Conservation (phyloP, 768 basidiomycete species). For the Dentipellis fragilis region DNA sequence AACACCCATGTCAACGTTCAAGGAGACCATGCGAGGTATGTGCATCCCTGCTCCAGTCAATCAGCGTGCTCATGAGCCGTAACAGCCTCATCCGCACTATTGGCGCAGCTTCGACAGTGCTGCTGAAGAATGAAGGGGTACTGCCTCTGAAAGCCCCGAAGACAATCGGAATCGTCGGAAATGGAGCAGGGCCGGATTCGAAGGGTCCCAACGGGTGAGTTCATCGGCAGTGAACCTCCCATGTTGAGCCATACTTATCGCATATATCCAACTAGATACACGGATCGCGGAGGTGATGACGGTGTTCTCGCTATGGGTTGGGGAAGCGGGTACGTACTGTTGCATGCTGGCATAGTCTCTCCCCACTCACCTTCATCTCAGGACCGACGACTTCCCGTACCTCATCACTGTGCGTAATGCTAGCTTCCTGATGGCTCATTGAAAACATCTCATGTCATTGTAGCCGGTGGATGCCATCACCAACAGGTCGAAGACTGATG, state of each 20-base stretch:
- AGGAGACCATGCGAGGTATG: constrained; percentile 19
- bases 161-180: constrained; percentile 48
- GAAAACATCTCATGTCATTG: not conserved
- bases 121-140: constrained; percentile 48
- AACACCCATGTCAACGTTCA: constrained; percentile 29
- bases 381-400: constrained; percentile 3
- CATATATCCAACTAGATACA: constrained; percentile 20
- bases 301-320: constrained; percentile 57
- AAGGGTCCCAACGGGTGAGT: constrained; percentile 42
- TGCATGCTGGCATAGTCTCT: not conserved
- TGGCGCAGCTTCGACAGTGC: constrained; percentile 50
- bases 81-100: constrained; percentile 38
- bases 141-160: constrained; percentile 37
- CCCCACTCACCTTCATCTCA: not conserved
- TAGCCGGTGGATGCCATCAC: constrained; percentile 2
- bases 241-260: not conserved
- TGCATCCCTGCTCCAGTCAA: not conserved
- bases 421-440: not conserved
- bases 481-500: not conserved
- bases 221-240: not conserved
- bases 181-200: constrained; percentile 41
- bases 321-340: constrained; percentile 19
- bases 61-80: not conserved
- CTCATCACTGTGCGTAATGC: not conserved
- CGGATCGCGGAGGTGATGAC: constrained; percentile 44